Conservation (phyloP, 23 red algal genomes). For the Cyanidioschyzon merolae region DNA sequence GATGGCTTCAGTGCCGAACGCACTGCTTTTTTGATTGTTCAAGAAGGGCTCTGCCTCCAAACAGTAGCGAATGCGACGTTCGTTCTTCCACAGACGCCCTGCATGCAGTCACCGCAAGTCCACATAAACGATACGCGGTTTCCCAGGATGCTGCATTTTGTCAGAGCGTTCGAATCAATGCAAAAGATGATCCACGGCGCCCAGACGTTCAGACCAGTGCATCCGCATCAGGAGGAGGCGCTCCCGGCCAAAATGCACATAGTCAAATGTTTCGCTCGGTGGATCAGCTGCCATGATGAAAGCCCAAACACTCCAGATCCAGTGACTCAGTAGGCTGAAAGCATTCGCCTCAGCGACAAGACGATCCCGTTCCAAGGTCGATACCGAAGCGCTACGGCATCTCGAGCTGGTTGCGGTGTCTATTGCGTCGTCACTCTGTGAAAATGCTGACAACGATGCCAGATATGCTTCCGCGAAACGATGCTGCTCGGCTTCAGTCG, state of each 20-base stretch:
- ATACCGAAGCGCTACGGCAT: not conserved
- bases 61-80: too few species aligned
- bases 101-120: too few species aligned
- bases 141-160: not conserved
- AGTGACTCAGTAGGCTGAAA: conserved; percentile 10
- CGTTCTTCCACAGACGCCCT: too few species aligned
- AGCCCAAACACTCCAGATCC: conserved; percentile 12
- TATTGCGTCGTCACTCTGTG: too few species aligned
- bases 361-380: not conserved
- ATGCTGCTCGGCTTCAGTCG: not conserved
- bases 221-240: not conserved
- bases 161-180: not conserved
- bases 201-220: not conserved
- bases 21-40: too few species aligned
- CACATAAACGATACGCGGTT: too few species aligned
- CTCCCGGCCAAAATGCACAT: conserved; percentile 1
- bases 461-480: not conserved
- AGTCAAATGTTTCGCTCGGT: not conserved
- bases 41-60: too few species aligned
- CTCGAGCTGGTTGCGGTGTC: too few species aligned
- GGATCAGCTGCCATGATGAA: not conserved
- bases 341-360: not conserved
- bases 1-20: too few species aligned
- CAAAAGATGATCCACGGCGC: not conserved
- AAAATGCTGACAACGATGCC: not conserved